A percentile compares a stretch with the other conserved stretches of the same genome.
phyloP scores from a whole-genome alignment of 2,329 filamentous ascomycete genomes.

The Aspergillus proliferans region DNA sequence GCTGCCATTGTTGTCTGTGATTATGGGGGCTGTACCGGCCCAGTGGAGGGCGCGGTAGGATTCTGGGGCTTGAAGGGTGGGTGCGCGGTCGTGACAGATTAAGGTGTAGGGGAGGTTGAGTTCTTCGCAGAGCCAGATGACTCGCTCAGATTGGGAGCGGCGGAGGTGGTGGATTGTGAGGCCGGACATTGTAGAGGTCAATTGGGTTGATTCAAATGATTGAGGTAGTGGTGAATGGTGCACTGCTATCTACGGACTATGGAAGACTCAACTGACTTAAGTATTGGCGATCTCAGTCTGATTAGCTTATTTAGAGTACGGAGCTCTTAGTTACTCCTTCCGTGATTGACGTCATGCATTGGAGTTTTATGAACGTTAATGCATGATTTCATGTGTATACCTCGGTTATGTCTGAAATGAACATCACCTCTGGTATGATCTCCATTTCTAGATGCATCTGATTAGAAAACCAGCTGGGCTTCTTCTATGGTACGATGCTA shows the following conservation, averaged over 20 bases:
- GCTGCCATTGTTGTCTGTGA: slow-evolving; percentile 46
- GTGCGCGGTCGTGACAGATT: slow-evolving; percentile 41
- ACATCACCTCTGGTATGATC: too few relatives aligned
- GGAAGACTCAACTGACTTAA: too few relatives aligned
- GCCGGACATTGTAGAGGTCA: neutral
- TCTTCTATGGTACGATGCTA: too few relatives aligned
- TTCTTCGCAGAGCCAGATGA: slow-evolving; percentile 61
- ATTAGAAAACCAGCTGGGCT: too few relatives aligned
- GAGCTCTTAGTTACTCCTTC: too few relatives aligned
- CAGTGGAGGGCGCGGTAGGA: slow-evolving; percentile 42
- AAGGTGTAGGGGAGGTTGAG: slow-evolving; percentile 51
- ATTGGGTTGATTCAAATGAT: neutral
- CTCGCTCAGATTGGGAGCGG: slow-evolving; percentile 57
- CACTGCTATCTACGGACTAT: too few relatives aligned
- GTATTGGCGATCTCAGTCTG: too few relatives aligned
- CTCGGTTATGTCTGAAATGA: too few relatives aligned
- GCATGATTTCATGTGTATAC: neutral
- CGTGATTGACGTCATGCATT: too few relatives aligned
- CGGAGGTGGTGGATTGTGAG: slow-evolving; percentile 47
- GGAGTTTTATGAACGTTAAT: neutral
- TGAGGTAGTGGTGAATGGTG: too few relatives aligned
- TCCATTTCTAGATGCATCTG: too few relatives aligned
- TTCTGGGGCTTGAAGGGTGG: slow-evolving; percentile 35
- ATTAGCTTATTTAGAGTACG: too few relatives aligned
- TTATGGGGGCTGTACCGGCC: slow-evolving; percentile 53